Percentiles rank a stretch among this genome's conserved stretches.
Evolutionary conservation across 2,329 filamentous ascomycete species (phyloP).

Genomic region (Setomelanomma holmii): DNA sequence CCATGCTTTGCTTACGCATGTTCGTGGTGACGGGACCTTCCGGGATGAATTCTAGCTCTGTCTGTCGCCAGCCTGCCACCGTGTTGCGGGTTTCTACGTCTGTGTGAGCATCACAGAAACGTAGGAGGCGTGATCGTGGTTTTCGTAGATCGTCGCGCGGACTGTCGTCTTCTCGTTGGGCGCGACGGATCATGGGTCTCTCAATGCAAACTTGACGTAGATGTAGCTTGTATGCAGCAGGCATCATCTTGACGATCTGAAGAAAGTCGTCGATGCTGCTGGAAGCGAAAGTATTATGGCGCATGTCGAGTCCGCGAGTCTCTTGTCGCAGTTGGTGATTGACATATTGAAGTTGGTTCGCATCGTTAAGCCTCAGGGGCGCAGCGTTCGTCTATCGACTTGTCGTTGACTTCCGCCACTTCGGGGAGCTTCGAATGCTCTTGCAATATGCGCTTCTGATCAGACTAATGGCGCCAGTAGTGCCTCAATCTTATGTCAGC

Average conservation of each 20-base stretch:
- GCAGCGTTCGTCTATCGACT: too few relatives aligned
- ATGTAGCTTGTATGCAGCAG: background rate
- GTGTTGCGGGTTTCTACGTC: background rate
- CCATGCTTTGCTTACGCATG: too few relatives aligned
- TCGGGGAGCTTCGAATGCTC: too few relatives aligned
- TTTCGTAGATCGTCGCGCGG: background rate
- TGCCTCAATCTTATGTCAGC: too few relatives aligned
- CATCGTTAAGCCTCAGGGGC: too few relatives aligned
- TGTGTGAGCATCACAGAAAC: background rate
- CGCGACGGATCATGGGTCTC: background rate
- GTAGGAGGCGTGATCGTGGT: background rate
- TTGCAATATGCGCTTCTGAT: too few relatives aligned
- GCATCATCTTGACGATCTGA: background rate
- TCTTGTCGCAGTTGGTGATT: background rate
- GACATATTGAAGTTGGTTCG: background rate
- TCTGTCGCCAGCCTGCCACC: background rate
- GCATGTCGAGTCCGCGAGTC: background rate
- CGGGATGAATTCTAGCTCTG: background rate
- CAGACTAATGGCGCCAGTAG: too few relatives aligned
- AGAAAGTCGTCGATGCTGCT: background rate
- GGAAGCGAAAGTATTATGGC: background rate
- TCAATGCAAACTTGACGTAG: background rate
- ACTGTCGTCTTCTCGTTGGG: background rate
- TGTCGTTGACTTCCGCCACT: too few relatives aligned
- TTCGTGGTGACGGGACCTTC: too few relatives aligned